Conservation (phyloP, 2,329 filamentous ascomycete species). For the Pseudofabraea citricarpa region DNA sequence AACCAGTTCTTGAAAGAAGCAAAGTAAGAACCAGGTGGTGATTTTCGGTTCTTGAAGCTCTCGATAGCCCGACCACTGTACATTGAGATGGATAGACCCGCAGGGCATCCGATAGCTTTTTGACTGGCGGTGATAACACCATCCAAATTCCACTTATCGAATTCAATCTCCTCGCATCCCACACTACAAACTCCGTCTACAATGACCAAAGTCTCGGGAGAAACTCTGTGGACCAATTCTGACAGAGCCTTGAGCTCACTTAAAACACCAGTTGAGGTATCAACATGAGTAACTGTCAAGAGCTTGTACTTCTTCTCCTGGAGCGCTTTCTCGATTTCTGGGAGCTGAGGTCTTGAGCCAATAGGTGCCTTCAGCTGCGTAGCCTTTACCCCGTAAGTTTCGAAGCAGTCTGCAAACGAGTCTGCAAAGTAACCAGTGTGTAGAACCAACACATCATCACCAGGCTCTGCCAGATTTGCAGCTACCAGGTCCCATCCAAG, state of each 20-base stretch:
- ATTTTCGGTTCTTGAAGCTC: slow-evolving; percentile 73
- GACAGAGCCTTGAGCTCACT: slow-evolving; percentile 84
- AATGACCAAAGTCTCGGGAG: slow-evolving; percentile 84
- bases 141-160: slow-evolving; percentile 92
- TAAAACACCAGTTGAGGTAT: slow-evolving; percentile 93
- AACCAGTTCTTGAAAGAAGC: slow-evolving; percentile 97
- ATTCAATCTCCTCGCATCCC: slow-evolving; percentile 90
- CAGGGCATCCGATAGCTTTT: slow-evolving; percentile 94
- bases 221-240: slow-evolving; percentile 78
- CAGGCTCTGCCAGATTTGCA: slow-evolving; percentile 85
- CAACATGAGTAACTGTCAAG: slow-evolving; percentile 92
- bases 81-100: slow-evolving; percentile 91
- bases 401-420: slow-evolving; percentile 87
- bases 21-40: slow-evolving; percentile 83
- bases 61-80: slow-evolving; percentile 85
- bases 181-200: slow-evolving; percentile 98
- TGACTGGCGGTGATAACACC: slow-evolving; percentile 91
- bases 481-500: slow-evolving; percentile 95
- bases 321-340: slow-evolving; percentile 83
- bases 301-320: slow-evolving; percentile 91
- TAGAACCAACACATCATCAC: slow-evolving; percentile 86
- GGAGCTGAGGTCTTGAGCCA: slow-evolving; percentile 79
- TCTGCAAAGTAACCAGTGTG: slow-evolving; percentile 98
- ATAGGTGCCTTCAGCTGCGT: slow-evolving; percentile 88
- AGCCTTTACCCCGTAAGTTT: slow-evolving; percentile 83